These are phyloP conservation scores for Isoetes engelmannii DNA, from an alignment of 83 land plant genomes.

Conservation along the genomic window DNA sequence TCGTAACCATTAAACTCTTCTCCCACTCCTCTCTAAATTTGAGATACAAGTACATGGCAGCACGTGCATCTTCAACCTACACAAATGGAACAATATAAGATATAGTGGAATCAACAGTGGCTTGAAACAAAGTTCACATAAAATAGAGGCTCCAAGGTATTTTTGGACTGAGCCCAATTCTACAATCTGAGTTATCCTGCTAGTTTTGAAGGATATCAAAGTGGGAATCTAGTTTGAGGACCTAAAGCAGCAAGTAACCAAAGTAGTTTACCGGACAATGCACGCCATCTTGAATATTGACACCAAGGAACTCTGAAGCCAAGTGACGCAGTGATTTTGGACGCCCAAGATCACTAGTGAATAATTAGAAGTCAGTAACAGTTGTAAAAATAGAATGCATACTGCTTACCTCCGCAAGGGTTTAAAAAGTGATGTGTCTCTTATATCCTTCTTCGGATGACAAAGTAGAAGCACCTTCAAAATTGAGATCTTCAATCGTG, in stretches of 20 bases:
- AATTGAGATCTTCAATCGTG: background rate
- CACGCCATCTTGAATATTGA: slow-evolving; percentile 70
- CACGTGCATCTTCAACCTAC: slow-evolving; percentile 41
- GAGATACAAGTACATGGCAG: slow-evolving; percentile 33
- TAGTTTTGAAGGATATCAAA: slow-evolving; percentile 1
- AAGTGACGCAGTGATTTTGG: slow-evolving; percentile 57
- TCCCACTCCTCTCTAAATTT: slow-evolving; percentile 35
- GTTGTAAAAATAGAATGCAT: background rate
- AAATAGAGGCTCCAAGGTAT: background rate
- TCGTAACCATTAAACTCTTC: slow-evolving; percentile 11
- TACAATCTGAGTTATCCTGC: background rate
- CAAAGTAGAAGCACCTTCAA: slow-evolving; percentile 62
- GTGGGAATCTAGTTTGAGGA: background rate
- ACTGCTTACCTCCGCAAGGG: slow-evolving; percentile 51
- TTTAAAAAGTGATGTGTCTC: slow-evolving; percentile 66
- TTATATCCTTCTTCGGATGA: slow-evolving; percentile 71
- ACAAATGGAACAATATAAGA: background rate
- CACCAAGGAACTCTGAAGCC: slow-evolving; percentile 61
- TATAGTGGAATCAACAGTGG: background rate
- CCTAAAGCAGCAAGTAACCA: too few species aligned
- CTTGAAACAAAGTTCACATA: background rate
- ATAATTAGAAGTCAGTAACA: background rate
- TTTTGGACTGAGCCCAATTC: background rate
- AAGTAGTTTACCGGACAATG: slow-evolving; percentile 65
- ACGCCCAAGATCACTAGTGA: slow-evolving; percentile 29